A percentile compares a stretch with the other conserved stretches of the same genome.
Conservation (phyloP, 148 eudicot genomes). For the Silene latifolia region DNA sequence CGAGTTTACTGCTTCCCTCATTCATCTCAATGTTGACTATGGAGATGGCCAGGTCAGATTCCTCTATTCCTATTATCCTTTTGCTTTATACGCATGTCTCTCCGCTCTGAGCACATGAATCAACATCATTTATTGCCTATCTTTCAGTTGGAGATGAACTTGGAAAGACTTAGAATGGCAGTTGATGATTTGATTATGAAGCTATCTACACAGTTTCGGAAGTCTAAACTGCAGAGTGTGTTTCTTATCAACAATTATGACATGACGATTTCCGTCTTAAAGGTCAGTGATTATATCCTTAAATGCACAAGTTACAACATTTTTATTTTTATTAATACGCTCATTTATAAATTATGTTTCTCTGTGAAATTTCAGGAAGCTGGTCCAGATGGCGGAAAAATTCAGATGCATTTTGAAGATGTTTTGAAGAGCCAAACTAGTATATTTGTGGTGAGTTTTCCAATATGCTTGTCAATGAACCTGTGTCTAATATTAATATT, state of each 20-base stretch:
- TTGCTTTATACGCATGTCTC: background rate
- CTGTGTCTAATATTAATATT: background rate
- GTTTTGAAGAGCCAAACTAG: conserved; percentile 85
- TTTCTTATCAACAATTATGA: conserved; percentile 96
- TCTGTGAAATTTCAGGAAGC: conserved; percentile 67
- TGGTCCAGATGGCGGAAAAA: conserved; percentile 88
- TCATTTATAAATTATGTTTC: background rate
- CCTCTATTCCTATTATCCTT: conserved; percentile 1
- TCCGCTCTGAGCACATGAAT: conserved; percentile 1
- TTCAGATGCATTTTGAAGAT: conserved; percentile 91
- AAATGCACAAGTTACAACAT: background rate
- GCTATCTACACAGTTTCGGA: conserved; percentile 72
- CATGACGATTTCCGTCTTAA: conserved; percentile 72
- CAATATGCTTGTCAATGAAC: conserved; percentile 2
- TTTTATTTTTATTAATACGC: background rate
- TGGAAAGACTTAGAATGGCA: conserved; percentile 92
- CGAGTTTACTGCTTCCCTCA: conserved; percentile 93
- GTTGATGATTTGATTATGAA: conserved; percentile 84
- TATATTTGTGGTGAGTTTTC: conserved; percentile 62
- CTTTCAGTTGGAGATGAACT: conserved; percentile 86
- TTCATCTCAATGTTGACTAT: conserved; percentile 86
- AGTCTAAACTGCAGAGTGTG: conserved; percentile 74
- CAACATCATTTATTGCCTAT: conserved; percentile 14
- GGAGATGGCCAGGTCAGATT: conserved; percentile 92
- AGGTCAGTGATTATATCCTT: conserved; percentile 17